Percentiles rank a stretch among this genome's conserved stretches.
Conservation (phyloP, 1,284 basidiomycete species). For the Austroboletus rostrupii region DNA sequence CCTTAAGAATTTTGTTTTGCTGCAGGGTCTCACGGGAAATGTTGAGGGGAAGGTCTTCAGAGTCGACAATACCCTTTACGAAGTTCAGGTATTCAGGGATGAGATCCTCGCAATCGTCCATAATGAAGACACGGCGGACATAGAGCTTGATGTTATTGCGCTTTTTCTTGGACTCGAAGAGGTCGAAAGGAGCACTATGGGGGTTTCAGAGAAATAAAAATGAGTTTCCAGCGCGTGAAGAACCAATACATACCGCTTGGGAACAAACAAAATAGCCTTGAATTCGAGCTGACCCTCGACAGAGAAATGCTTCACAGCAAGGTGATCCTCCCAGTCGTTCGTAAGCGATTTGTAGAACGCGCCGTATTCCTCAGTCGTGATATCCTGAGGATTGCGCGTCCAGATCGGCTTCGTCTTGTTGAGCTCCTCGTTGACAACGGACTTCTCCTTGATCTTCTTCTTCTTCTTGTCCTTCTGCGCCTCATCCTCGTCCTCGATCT, state of each 20-base stretch:
- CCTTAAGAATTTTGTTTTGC: slow-evolving; percentile 99
- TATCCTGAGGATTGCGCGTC: slow-evolving; percentile 96
- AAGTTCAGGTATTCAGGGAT: slow-evolving; percentile 99
- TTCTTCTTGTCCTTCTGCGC: slow-evolving; percentile 93
- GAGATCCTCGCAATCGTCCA: slow-evolving; percentile 99
- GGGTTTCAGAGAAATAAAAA: too few relatives aligned
- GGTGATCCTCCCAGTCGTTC: slow-evolving; percentile 99
- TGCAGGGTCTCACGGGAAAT: slow-evolving; percentile 99
- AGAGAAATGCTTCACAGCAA: slow-evolving; percentile 99
- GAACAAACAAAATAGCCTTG: slow-evolving; percentile 97
- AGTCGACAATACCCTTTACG: slow-evolving; percentile 99
- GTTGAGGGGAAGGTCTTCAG: slow-evolving; percentile 99
- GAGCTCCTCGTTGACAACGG: slow-evolving; percentile 92
- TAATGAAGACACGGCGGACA: slow-evolving; percentile 99
- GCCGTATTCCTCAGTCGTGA: slow-evolving; percentile 89
- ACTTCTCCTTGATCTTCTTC: slow-evolving; percentile 94
- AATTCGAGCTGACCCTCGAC: slow-evolving; percentile 99
- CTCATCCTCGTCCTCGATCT: slow-evolving; percentile 80
- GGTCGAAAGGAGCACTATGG: slow-evolving; percentile 89
- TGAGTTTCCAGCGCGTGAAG: neutral
- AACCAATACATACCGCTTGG: slow-evolving; percentile 75
- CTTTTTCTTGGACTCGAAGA: slow-evolving; percentile 99
- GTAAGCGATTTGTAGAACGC: slow-evolving; percentile 99
- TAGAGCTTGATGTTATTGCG: slow-evolving; percentile 99
- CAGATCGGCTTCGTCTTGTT: slow-evolving; percentile 99